phyloP scores from a whole-genome alignment of 2,329 filamentous ascomycete genomes.

The Epichloe elymi region DNA sequence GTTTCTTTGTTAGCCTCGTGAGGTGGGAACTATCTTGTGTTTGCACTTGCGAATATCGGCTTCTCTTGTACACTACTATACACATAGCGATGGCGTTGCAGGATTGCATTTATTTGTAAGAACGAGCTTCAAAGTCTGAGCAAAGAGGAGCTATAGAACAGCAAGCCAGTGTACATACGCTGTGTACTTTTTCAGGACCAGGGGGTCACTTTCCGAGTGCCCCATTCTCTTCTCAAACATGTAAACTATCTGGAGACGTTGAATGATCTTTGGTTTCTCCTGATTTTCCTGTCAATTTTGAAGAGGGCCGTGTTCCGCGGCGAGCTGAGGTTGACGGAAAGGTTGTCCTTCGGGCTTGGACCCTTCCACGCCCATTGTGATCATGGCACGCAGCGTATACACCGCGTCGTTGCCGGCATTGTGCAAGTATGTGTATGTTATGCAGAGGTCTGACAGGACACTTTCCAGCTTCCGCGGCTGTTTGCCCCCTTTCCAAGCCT shows the following conservation, averaged over 20 bases:
- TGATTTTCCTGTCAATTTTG: not conserved
- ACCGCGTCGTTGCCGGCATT: constrained; percentile 81
- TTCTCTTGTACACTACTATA: constrained; percentile 23
- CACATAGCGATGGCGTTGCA: constrained; percentile 32
- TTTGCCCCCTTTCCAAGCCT: constrained; percentile 40
- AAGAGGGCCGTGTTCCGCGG: not conserved
- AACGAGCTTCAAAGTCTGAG: constrained; percentile 8
- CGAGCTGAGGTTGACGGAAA: not conserved
- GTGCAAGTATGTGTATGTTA: constrained; percentile 56
- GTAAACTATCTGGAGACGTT: not conserved
- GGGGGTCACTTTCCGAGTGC: not conserved
- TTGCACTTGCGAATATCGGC: not conserved
- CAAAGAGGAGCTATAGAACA: not conserved
- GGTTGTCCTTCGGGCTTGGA: not conserved
- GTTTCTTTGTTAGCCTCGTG: no score
- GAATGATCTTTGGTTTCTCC: no score
- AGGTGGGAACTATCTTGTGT: no score
- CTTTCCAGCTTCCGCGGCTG: constrained; percentile 42
- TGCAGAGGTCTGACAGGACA: constrained; percentile 51
- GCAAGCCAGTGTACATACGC: not conserved
- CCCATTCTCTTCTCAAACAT: constrained; percentile 4
- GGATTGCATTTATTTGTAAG: constrained; percentile 13
- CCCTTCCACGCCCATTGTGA: constrained; percentile 30
- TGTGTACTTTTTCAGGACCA: not conserved
- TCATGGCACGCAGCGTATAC: constrained; percentile 62